phyloP scores from a whole-genome alignment of 2,329 filamentous ascomycete species.

The Fusarium guadeloupense region DNA sequence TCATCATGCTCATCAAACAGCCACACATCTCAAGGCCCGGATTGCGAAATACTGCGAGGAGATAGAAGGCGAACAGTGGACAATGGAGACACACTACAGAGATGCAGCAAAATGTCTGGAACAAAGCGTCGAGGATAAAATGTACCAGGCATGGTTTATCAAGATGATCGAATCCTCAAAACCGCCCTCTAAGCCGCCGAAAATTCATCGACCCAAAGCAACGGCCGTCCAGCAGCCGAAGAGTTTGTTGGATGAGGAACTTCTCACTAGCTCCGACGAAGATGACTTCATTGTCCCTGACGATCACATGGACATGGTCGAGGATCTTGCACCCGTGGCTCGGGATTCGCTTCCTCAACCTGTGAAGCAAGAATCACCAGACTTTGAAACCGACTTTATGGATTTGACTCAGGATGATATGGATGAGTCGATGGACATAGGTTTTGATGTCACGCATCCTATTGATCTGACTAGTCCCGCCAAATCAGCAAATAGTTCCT shows the following conservation, averaged over 20 bases:
- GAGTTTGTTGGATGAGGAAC: slow-evolving; percentile 54
- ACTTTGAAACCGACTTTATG: slow-evolving; percentile 26
- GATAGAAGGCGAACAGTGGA: slow-evolving; percentile 64
- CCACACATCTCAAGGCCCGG: slow-evolving; percentile 58
- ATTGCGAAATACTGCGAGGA: slow-evolving; percentile 64
- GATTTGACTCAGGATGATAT: slow-evolving; percentile 46
- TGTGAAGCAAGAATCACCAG: slow-evolving; percentile 38
- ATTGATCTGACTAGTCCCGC: slow-evolving; percentile 43
- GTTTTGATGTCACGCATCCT: slow-evolving; percentile 1
- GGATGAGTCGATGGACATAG: slow-evolving; percentile 10
- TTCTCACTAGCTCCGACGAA: slow-evolving; percentile 61
- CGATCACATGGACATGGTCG: slow-evolving; percentile 18
- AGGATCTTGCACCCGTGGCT: background rate
- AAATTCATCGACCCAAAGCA: slow-evolving; percentile 30
- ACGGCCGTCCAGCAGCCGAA: slow-evolving; percentile 3
- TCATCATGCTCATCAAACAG: slow-evolving; percentile 52
- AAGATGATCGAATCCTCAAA: slow-evolving; percentile 53
- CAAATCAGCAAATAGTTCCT: slow-evolving; percentile 8
- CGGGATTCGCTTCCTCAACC: background rate
- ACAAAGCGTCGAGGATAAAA: slow-evolving; percentile 68
- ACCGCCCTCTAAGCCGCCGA: slow-evolving; percentile 51
- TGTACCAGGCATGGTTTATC: slow-evolving; percentile 63
- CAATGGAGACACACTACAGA: slow-evolving; percentile 60
- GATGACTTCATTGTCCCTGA: slow-evolving; percentile 60
- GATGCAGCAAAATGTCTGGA: slow-evolving; percentile 69